phyloP scores from a whole-genome alignment of 345 rosid genomes.

The Hypericum perforatum region DNA sequence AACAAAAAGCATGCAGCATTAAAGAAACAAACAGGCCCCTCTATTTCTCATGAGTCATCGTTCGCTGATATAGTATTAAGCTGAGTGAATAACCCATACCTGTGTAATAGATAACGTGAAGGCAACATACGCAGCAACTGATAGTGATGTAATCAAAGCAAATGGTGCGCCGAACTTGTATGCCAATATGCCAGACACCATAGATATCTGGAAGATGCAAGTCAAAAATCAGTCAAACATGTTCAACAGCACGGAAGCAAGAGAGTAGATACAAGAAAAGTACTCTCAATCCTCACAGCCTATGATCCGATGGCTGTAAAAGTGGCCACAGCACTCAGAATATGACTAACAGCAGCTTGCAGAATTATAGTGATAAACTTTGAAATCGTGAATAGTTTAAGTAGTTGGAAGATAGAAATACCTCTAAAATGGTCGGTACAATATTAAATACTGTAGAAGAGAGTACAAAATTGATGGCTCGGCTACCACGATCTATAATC shows the following conservation, averaged over 20 bases:
- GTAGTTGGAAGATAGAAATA: constrained; percentile 21
- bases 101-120: constrained; percentile 87
- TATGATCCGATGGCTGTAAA: constrained; percentile 8
- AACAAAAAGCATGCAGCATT: too few species aligned
- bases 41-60: too few species aligned
- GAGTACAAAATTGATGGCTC: constrained; percentile 94
- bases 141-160: constrained; percentile 96
- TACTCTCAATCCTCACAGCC: constrained; percentile 1
- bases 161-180: constrained; percentile 93
- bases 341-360: constrained; percentile 5
- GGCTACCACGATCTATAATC: constrained; percentile 96
- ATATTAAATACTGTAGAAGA: constrained; percentile 95
- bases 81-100: constrained; percentile 31
- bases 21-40: too few species aligned
- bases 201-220: constrained; percentile 70
- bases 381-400: constrained; percentile 1
- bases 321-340: not conserved
- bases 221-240: constrained; percentile 27
- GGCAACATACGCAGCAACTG: constrained; percentile 71
- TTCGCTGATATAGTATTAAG: not conserved
- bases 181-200: constrained; percentile 93
- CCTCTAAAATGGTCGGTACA: constrained; percentile 91
- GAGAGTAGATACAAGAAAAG: not conserved
- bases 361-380: not conserved
- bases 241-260: constrained; percentile 17